Percentiles rank a stretch among this genome's conserved stretches.
Evolutionary conservation across 23 red algal species (phyloP).

Genomic region (Agarophyton chilense): DNA sequence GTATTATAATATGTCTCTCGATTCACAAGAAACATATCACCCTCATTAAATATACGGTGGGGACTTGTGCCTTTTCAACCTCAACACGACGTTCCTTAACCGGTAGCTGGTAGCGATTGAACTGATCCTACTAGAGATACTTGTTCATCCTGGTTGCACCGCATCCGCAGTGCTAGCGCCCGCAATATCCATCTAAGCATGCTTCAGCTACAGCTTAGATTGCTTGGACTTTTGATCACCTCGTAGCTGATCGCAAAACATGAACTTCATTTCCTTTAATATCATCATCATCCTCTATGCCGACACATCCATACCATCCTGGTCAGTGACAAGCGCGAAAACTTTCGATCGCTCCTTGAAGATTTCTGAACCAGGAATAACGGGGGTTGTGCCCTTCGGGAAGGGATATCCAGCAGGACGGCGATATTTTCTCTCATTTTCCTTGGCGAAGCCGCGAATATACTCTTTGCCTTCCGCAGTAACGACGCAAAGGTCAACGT

Average conservation of each 20-base stretch:
- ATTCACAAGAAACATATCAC: not conserved
- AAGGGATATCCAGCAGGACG: conserved; percentile 86
- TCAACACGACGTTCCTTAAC: not conserved
- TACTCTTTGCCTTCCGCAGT: conserved; percentile 78
- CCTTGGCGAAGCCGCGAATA: conserved; percentile 89
- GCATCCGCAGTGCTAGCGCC: not conserved
- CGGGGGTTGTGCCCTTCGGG: conserved; percentile 77
- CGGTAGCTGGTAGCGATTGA: no score
- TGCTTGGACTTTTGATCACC: not conserved
- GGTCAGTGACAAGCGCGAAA: conserved; percentile 57
- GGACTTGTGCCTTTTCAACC: not conserved
- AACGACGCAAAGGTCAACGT: conserved; percentile 98
- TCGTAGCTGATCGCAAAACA: not conserved
- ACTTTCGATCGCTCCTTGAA: conserved; percentile 55
- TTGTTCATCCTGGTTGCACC: not conserved
- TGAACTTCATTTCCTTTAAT: not conserved
- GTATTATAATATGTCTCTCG: not conserved
- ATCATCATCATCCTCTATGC: not conserved
- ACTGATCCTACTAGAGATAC: not conserved
- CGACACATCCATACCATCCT: conserved; percentile 64
- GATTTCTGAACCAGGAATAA: conserved; percentile 53
- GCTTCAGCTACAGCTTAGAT: not conserved
- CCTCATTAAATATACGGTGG: not conserved
- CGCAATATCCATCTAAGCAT: not conserved
- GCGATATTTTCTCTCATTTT: conserved; percentile 90